These are phyloP conservation scores for Suhomyces bolitotheri DNA, from an alignment of 1,139 yeast species.

Conservation along the genomic window DNA sequence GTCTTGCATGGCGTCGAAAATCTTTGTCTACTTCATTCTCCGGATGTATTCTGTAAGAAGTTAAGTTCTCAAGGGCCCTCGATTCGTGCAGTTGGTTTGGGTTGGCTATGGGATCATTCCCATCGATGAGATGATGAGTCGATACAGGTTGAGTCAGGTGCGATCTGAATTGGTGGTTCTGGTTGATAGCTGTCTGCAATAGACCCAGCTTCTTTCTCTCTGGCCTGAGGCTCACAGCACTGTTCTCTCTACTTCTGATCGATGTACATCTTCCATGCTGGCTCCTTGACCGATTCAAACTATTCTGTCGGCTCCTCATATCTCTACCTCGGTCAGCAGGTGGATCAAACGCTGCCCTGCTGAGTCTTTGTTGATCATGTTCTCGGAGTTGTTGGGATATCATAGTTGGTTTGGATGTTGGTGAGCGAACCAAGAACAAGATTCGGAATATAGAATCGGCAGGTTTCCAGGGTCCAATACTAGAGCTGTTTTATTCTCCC, in stretches of 20 bases:
- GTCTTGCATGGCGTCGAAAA: no score
- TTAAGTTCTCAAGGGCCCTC: no score
- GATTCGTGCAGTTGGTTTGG: no score
- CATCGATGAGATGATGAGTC: conserved; percentile 8
- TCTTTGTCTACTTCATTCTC: no score
- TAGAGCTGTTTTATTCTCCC: no score
- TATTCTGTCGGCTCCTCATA: not conserved
- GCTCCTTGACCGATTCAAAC: not conserved
- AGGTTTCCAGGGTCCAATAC: conserved; percentile 1
- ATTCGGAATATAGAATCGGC: no score
- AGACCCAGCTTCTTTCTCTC: conserved; percentile 5
- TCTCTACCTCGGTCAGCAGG: conserved; percentile 7
- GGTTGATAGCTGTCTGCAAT: conserved; percentile 14
- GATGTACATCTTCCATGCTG: not conserved
- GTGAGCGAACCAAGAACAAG: no score
- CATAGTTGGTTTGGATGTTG: no score
- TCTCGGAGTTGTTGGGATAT: not conserved
- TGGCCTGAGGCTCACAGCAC: not conserved
- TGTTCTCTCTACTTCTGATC: not conserved
- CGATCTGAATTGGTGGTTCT: conserved; percentile 11
- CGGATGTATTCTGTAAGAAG: no score
- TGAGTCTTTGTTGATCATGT: conserved; percentile 2
- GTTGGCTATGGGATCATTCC: no score
- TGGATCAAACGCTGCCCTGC: conserved; percentile 5
- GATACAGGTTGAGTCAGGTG: conserved; percentile 10